Evolutionary conservation across 768 basidiomycete genomes (phyloP).

Genomic region (Russula lepida): DNA sequence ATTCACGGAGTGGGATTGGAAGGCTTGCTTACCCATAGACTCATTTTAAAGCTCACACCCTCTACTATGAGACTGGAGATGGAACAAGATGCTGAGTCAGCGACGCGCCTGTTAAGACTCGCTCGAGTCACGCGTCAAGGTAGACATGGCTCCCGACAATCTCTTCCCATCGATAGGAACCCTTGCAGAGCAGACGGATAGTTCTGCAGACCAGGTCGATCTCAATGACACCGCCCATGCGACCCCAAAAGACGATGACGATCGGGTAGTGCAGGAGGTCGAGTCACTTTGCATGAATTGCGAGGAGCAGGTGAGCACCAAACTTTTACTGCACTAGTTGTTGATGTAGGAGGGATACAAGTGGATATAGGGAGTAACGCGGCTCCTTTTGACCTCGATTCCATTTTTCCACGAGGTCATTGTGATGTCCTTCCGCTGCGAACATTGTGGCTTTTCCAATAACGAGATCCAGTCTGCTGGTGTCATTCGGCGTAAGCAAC

Average conservation of each 20-base stretch:
- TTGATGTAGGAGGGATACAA: background rate
- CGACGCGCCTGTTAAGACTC: background rate
- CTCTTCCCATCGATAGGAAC: conserved; percentile 55
- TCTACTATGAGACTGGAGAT: background rate
- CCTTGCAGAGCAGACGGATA: conserved; percentile 43
- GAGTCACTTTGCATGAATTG: conserved; percentile 95
- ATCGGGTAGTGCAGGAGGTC: conserved; percentile 69
- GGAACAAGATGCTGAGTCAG: conserved; percentile 11
- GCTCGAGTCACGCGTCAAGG: background rate
- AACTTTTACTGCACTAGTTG: background rate
- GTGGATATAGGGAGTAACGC: conserved; percentile 64
- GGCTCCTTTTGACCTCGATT: conserved; percentile 85
- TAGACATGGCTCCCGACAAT: conserved; percentile 22
- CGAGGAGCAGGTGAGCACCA: conserved; percentile 63
- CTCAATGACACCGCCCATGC: background rate
- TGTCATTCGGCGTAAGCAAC: conserved; percentile 62
- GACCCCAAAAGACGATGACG: conserved; percentile 38
- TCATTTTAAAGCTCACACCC: background rate
- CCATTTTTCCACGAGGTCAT: conserved; percentile 94
- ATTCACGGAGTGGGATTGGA: background rate
- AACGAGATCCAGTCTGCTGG: conserved; percentile 94
- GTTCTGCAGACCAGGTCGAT: conserved; percentile 23
- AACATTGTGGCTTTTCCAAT: conserved; percentile 81
- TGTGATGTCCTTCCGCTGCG: conserved; percentile 94
- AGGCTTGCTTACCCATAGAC: conserved; percentile 12